A percentile compares a stretch with the other conserved stretches of the same genome.
These are phyloP conservation scores for Candida andamanensis DNA, from an alignment of 805 yeast species.

Conservation along the genomic window DNA sequence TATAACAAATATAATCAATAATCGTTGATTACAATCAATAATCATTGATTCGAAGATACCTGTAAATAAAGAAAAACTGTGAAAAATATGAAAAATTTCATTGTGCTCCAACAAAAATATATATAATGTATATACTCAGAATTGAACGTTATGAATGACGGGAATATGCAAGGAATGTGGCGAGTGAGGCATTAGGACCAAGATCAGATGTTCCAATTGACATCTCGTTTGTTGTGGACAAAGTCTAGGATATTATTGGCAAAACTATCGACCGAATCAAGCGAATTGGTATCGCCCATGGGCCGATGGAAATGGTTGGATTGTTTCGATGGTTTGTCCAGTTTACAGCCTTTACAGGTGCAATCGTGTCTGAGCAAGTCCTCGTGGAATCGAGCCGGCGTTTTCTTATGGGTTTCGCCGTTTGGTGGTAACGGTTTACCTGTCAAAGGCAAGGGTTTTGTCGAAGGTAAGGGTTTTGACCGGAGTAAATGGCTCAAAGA, in stretches of 20 bases:
- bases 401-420: conserved; percentile 1
- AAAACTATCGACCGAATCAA: conserved; percentile 15
- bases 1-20: neutral
- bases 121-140: too few species aligned
- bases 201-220: conserved; percentile 12
- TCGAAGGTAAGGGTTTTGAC: conserved; percentile 1
- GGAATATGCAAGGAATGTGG: neutral
- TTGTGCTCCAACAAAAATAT: too few species aligned
- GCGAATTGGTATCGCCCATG: conserved; percentile 8
- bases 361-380: conserved; percentile 9
- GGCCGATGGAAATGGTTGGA: conserved; percentile 1
- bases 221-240: conserved; percentile 13
- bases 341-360: conserved; percentile 10
- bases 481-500: conserved; percentile 5
- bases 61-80: neutral
- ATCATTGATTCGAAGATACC: neutral
- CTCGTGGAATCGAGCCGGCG: conserved; percentile 8
- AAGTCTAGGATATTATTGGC: conserved; percentile 14
- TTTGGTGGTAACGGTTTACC: too few species aligned
- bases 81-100: too few species aligned
- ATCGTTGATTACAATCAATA: neutral
- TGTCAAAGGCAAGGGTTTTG: too few species aligned
- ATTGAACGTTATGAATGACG: neutral
- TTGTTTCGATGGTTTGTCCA: conserved; percentile 3
- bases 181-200: too few species aligned